phyloP scores from a whole-genome alignment of 2,329 filamentous ascomycete species.

The Ascochyta viciae-villosae region DNA sequence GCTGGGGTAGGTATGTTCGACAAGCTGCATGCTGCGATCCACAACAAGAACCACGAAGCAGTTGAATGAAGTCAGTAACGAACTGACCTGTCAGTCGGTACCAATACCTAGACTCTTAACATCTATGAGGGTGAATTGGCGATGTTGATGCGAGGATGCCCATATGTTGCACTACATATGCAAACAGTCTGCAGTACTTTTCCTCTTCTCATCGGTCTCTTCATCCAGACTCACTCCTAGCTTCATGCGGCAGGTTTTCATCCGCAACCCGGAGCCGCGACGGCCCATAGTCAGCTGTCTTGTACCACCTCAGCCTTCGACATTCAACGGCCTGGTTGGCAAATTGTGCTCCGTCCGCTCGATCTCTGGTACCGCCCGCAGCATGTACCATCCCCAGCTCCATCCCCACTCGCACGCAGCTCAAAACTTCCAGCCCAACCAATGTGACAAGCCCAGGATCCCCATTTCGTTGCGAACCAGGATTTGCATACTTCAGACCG shows the following conservation, averaged over 20 bases:
- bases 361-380: conserved; percentile 7
- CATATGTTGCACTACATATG: conserved; percentile 1
- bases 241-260: conserved; percentile 7
- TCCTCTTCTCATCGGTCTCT: background rate
- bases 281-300: background rate
- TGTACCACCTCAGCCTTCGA: conserved; percentile 1
- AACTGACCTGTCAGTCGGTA: background rate
- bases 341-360: background rate
- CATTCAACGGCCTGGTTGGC: conserved; percentile 2
- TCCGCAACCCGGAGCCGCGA: conserved; percentile 9
- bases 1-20: background rate
- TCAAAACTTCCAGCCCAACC: conserved; percentile 3
- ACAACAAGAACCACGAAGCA: background rate
- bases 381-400: background rate
- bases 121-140: background rate
- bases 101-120: background rate
- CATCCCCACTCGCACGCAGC: conserved; percentile 5
- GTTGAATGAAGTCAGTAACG: background rate
- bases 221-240: background rate
- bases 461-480: conserved; percentile 2
- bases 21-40: background rate
- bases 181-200: background rate
- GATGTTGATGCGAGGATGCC: background rate
- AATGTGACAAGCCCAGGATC: conserved; percentile 6
- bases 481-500: conserved; percentile 10